Evolutionary conservation across 768 basidiomycete species (phyloP), one percentile per base, ranked within the genome.

Genomic region (Tylopilus sp.): DNA sequence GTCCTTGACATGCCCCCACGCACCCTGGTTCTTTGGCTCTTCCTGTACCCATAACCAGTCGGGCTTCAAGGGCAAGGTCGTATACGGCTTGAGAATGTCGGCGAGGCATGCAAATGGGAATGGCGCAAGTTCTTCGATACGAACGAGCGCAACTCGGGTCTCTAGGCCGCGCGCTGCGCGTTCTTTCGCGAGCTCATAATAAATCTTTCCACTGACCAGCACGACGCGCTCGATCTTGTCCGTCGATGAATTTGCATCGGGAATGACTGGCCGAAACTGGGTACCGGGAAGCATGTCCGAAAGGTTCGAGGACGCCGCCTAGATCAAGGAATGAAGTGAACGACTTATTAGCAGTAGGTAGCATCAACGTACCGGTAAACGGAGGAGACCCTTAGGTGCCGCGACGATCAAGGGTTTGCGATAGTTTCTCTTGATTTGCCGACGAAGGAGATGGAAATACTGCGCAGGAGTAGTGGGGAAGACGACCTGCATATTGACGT

Each of bases 381-480:
- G 79, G 11, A 95, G 73, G 12, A 95, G 73, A 2, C 84, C 88
- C 62, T 97, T 97, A 0, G 94, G 93, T 3, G 81, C 85, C 10
- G 88, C 88, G 6, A 97, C 81, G 25, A 95, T 73, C 42, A 95
- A 72, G 0, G 93, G 93, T 64, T 91, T 94, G 50, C 93, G 77
- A 71, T 85, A 95, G 57, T 92, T 91, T 40, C 94, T 76, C 61
- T 78, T 76, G 62, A 94, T 80, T 67, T 95, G 94, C 44, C 93
- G 76, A 48, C 94, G 76, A n/a, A 97, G 74, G 2, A 95, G 75
- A 66, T 97, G 94, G 81, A 95, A 97, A 59, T 94, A 92, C 51
- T 95, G 91, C 1, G 90, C 88, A 0, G 94, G 81, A 0, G 93
- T 95, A 1, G 92, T 94, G 0, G 91, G 91, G 70, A 85, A 94